Conservation (phyloP, 2,329 filamentous ascomycete genomes). For the Colletotrichum orchidophilum region DNA sequence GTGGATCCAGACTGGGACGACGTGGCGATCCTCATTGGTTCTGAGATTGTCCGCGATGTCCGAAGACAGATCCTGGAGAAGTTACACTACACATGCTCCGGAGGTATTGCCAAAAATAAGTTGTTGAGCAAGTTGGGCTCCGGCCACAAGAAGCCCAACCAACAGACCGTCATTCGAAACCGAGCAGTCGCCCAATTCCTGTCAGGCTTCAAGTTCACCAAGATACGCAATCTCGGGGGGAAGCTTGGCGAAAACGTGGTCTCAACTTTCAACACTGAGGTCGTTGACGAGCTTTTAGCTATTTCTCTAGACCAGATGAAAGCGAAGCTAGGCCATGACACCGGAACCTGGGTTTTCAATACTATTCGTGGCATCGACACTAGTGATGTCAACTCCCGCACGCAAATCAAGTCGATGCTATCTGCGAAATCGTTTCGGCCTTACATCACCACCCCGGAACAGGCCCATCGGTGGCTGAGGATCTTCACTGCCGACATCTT, state of each 20-base stretch:
- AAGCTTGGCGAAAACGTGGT: constrained; percentile 91
- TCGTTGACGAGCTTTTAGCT: constrained; percentile 77
- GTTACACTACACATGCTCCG: constrained; percentile 91
- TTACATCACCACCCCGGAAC: constrained; percentile 78
- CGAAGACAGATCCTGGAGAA: constrained; percentile 73
- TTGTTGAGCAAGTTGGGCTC: constrained; percentile 95
- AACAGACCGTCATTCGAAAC: constrained; percentile 92
- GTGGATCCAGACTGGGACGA: constrained; percentile 97
- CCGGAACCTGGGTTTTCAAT: constrained; percentile 84
- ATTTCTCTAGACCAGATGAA: constrained; percentile 81
- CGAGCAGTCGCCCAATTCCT: constrained; percentile 84
- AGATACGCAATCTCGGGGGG: constrained; percentile 93
- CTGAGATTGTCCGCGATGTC: constrained; percentile 85
- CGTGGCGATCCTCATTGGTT: constrained; percentile 84
- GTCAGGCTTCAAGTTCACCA: constrained; percentile 88
- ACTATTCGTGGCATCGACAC: constrained; percentile 86
- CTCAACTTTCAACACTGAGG: constrained; percentile 82
- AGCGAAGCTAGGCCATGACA: constrained; percentile 82
- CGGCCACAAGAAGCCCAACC: constrained; percentile 90
- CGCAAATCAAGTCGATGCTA: constrained; percentile 96
- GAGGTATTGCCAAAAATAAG: constrained; percentile 89
- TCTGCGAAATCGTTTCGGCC: constrained; percentile 96
- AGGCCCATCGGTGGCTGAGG: constrained; percentile 84
- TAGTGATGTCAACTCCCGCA: constrained; percentile 89
- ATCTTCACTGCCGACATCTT: constrained; percentile 95